Evolutionary conservation across 2,329 filamentous ascomycete genomes (phyloP).

Genomic region (Hymenoscyphus linearis): DNA sequence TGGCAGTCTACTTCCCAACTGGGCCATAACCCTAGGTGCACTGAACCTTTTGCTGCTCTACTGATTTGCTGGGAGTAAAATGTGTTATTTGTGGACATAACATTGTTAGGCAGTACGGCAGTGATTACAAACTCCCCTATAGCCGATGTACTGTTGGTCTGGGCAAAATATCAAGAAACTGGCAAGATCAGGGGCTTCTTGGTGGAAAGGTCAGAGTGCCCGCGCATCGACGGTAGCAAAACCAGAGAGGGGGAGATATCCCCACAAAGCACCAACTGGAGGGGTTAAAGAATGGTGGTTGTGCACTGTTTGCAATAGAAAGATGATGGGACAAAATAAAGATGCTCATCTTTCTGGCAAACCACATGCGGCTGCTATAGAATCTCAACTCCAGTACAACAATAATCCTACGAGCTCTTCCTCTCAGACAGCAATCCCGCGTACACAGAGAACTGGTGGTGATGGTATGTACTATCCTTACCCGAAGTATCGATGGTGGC

Average conservation of each 20-base stretch:
- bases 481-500: too few species aligned
- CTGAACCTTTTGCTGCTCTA: too few species aligned
- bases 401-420: background rate
- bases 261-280: background rate
- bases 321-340: background rate
- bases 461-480: too few species aligned
- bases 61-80: too few species aligned
- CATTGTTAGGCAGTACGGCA: too few species aligned
- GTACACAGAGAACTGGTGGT: background rate
- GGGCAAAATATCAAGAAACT: slow-evolving; percentile 87
- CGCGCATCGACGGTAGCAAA: slow-evolving; percentile 33
- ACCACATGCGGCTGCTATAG: background rate
- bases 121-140: slow-evolving; percentile 96
- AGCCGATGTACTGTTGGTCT: slow-evolving; percentile 77
- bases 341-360: background rate
- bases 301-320: background rate
- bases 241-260: background rate
- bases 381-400: background rate
- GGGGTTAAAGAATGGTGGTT: background rate
- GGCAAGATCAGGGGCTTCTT: slow-evolving; percentile 94
- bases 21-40: too few species aligned
- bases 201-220: slow-evolving; percentile 78
- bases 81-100: too few species aligned
- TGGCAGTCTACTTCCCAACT: too few species aligned
- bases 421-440: background rate